Base-by-base conservation (phyloP, 2,329 filamentous ascomycete species). In the Neoarthrinium moseri region DNA sequence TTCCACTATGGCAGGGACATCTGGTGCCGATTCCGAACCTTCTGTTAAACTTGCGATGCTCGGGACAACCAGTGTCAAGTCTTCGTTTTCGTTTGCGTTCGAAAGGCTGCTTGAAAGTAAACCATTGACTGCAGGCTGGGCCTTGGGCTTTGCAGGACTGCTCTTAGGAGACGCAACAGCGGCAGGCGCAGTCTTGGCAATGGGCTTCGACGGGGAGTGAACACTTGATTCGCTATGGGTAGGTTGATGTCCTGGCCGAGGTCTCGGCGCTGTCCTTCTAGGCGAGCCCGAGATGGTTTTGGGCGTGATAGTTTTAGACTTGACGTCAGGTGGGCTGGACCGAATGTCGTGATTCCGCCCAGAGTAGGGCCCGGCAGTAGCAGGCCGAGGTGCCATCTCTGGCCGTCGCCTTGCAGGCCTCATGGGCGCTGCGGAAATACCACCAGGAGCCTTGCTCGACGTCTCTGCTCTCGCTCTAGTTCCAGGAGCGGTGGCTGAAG, bases 341-440 rank as follows among this genome's bases (percentile, higher is more conserved):
- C 69, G 66, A 55, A 60, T 63, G 41, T 75, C 73, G 42, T 78
- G 75, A n/a, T 71, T 72, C 52, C 82, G 71, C 8, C 83, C 74
- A 17, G 82, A 85, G 59, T 86, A 86, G 0, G 82, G 82, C 0
- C 82, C 82, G 10, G 82, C 82, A 11, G 82, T 86, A 11, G 82
- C 82, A 26, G 82, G 82, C 47, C 82, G 73, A 22, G 76, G 68
- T 34, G 73, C 73, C 55, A 80, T 68, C 45, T 84, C 81, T 3
- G 81, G 80, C 33, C 78, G 71, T 54, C 74, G 77, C 60, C 75
- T 78, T 33, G 74, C 70, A 38, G 82, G 82, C 46, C 82, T 72
- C 73, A 84, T 80, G 1, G 82, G 82, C 22, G 82, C 81, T 36
- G 78, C 79, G 8, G 81, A 84, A 64, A 86, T 75, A 27, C 81